phyloP scores from a whole-genome alignment of 164 flowering plant species.

The Vitis cinerea region DNA sequence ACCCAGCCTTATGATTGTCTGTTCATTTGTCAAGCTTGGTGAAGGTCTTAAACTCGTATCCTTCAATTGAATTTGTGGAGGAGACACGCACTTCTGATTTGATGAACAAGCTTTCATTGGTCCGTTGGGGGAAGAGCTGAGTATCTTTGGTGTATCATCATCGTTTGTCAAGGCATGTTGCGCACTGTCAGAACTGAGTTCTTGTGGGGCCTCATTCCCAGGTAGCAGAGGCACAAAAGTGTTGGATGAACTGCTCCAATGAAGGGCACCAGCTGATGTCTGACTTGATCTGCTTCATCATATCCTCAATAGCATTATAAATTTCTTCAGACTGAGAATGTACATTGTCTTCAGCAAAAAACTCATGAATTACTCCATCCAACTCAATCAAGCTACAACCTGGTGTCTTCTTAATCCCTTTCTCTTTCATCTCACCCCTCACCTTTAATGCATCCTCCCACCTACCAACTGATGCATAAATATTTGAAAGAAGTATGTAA shows the following conservation, averaged over 20 bases:
- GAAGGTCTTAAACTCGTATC: background rate
- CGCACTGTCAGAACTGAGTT: conserved; percentile 19
- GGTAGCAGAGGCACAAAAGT: conserved; percentile 28
- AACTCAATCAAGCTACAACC: conserved; percentile 47
- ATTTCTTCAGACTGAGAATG: conserved; percentile 31
- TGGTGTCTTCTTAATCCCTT: conserved; percentile 44
- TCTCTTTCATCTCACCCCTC: conserved; percentile 37
- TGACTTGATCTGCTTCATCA: conserved; percentile 31
- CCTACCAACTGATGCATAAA: conserved; percentile 39
- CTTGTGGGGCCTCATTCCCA: conserved; percentile 15
- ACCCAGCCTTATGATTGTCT: background rate
- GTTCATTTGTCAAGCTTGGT: background rate
- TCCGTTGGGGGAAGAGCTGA: no score
- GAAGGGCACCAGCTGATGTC: conserved; percentile 19
- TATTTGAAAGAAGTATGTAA: conserved; percentile 45
- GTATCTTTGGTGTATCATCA: conserved; percentile 30
- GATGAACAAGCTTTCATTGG: no score
- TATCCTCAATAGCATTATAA: conserved; percentile 24
- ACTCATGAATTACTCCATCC: conserved; percentile 42
- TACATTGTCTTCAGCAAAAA: conserved; percentile 32
- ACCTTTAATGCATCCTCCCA: conserved; percentile 37
- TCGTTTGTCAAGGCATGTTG: conserved; percentile 14
- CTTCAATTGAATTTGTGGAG: background rate
- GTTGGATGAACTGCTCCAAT: conserved; percentile 38
- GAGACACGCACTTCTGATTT: no score